Base-by-base conservation (phyloP, 768 basidiomycete species). In the Tricholoma matsutake region DNA sequence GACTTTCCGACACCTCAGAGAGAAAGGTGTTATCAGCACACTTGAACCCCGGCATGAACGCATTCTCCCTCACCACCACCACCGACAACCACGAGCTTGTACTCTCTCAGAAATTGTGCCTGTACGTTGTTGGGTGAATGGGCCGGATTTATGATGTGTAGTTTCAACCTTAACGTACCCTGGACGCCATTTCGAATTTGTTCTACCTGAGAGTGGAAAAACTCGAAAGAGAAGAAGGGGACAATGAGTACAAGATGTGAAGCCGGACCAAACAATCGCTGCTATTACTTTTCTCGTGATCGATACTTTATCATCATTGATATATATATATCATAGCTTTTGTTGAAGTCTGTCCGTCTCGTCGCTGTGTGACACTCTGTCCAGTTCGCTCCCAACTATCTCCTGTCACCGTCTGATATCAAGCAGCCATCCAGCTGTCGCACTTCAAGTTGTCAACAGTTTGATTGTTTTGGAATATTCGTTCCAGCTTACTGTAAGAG, bases 21-120 rank as follows among this genome's bases (percentile, higher is more conserved):
- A 31, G n/a, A 52, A 25, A 61, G 35, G 8, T 8, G 16, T 14
- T 8, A 35, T 56, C 54, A 53, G 54, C 59, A 52, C 54, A 49
- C 54, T 34, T 25, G 39, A 45, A 37, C 52, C 10, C 34, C 41
- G 16, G 16, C n/a, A 13, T 11, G 25, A 56, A 53, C 18, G 62
- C 13, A 59, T 58, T 35, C 20, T 63, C 57, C 74, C 84, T 70
- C 57, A 91, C 95, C 96, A 85, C 96, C 96, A 71, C 96, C 96
- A 54, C 96, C 96, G 63, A 98, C 96, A 64, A 98, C 96, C 65
- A 98, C 96, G 61, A 98, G 87, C 81, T 98, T 98, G 80, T 98
- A 98, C 74, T 98, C 96, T 69, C 96, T 82, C 75, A 98, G 79
- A 81, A 94, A 94, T 72, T 90, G 89, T 64, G 92, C 90, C 89